Evolutionary conservation across 768 basidiomycete genomes (phyloP).

Genomic region (Tricholoma hemisulphureum): DNA sequence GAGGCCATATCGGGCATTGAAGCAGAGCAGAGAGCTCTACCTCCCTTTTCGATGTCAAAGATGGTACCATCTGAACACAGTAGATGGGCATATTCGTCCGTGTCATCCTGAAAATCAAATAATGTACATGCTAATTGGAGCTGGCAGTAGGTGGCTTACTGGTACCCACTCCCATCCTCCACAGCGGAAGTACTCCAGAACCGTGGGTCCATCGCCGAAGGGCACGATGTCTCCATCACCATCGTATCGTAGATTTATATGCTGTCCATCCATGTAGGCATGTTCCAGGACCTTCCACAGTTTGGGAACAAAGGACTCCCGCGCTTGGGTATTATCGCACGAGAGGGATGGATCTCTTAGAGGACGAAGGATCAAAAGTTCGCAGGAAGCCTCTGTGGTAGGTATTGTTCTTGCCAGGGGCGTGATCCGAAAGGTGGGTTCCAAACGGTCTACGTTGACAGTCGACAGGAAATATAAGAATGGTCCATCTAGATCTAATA

Average conservation of each 20-base stretch:
- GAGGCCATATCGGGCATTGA: slow-evolving; percentile 32
- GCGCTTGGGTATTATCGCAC: slow-evolving; percentile 40
- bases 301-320: slow-evolving; percentile 52
- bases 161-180: slow-evolving; percentile 87
- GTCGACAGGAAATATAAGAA: slow-evolving; percentile 86
- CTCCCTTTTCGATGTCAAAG: slow-evolving; percentile 57
- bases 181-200: slow-evolving; percentile 79
- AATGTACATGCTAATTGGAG: slow-evolving; percentile 2
- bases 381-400: slow-evolving; percentile 51
- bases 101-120: slow-evolving; percentile 44
- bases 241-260: slow-evolving; percentile 60
- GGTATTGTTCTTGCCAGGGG: slow-evolving; percentile 56
- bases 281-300: slow-evolving; percentile 51
- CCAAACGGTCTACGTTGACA: slow-evolving; percentile 82
- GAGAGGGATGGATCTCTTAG: slow-evolving; percentile 50
- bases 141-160: slow-evolving; percentile 33
- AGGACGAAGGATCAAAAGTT: slow-evolving; percentile 78
- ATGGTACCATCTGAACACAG: slow-evolving; percentile 82
- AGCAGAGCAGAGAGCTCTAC: slow-evolving; percentile 52
- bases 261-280: slow-evolving; percentile 80
- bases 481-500: slow-evolving; percentile 64
- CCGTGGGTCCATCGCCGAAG: slow-evolving; percentile 46
- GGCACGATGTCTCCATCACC: slow-evolving; percentile 39
- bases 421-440: slow-evolving; percentile 75
- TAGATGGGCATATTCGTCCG: slow-evolving; percentile 62